Evolutionary conservation across 352 stramenopile genomes (phyloP), one percentile per base, ranked within the genome.

Genomic region (Plasmopara muralis): DNA sequence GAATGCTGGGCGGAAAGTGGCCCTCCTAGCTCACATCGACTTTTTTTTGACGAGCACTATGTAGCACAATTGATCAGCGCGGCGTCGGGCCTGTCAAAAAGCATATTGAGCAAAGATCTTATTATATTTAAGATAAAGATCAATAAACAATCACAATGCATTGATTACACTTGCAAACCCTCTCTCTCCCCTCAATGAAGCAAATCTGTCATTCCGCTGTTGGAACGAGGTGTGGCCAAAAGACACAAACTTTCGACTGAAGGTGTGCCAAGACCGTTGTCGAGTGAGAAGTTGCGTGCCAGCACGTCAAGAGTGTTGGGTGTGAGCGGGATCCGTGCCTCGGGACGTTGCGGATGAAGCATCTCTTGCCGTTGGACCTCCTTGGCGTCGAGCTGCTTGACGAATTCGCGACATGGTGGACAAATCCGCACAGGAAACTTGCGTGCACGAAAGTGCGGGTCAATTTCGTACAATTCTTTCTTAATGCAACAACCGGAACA

Each of bases 331-430:
- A 66, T 64, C 10, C 66, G 43, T 14, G 54, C 55, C 16, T 64
- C 44, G 4, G 48, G 37, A 9, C 34, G 53, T 13, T 65, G 59
- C 4, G 53, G 44, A 15, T 43, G 49, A 25, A 68, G 16, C 53
- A 65, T 68, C 18, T 67, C 60, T 35, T 63, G 57, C 25, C 43
- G 50, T 44, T 68, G 61, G 18, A 70, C 53, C 40, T 70, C 61
- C 35, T 50, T 55, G 14, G 65, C 61, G 46, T 64, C 60, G 35
- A 68, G 25, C 9, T 53, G 38, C 34, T 52, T 45, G 34, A 70
- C 61, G 47, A 64, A 74, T 28, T 64, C 53, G 30, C 47, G 49
- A 43, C 65, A 74, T 10, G 41, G 31, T 4, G 53, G 54, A 30
- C 62, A 74, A 40, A 70, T 62, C 6, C 53, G 47, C 43, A 70